A percentile compares a stretch with the other conserved stretches of the same genome.
Conservation (phyloP, 1,284 basidiomycete genomes). For the Cryptococcus sp. region DNA sequence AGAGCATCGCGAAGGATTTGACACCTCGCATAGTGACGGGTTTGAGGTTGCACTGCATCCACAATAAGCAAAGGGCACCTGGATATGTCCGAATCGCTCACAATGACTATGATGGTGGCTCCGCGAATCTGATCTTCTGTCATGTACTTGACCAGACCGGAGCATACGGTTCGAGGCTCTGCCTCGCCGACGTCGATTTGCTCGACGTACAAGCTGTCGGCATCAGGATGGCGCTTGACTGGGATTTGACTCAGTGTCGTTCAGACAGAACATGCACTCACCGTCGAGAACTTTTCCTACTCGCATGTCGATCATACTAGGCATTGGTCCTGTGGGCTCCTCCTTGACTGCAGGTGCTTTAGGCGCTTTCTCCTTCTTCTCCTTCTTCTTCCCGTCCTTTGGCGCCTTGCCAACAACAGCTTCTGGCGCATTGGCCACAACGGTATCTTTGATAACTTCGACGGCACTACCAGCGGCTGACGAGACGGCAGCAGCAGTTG, state of each 20-base stretch:
- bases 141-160: slow-evolving; percentile 91
- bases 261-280: slow-evolving; percentile 52
- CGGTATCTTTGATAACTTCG: slow-evolving; percentile 22
- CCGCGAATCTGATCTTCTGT: slow-evolving; percentile 90
- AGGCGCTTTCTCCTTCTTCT: slow-evolving; percentile 43
- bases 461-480: slow-evolving; percentile 23
- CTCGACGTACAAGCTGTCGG: slow-evolving; percentile 88
- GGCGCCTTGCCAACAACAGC: slow-evolving; percentile 28
- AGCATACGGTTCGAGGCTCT: slow-evolving; percentile 89
- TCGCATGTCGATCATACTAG: slow-evolving; percentile 91
- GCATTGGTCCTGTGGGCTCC: slow-evolving; percentile 73
- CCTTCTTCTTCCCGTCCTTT: slow-evolving; percentile 34
- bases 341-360: slow-evolving; percentile 49
- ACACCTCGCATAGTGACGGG: slow-evolving; percentile 93
- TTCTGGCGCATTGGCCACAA: slow-evolving; percentile 25
- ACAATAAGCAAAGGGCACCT: slow-evolving; percentile 4
- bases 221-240: slow-evolving; percentile 90
- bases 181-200: slow-evolving; percentile 90
- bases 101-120: slow-evolving; percentile 80
- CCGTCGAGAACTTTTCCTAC: slow-evolving; percentile 88
- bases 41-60: slow-evolving; percentile 72
- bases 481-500: slow-evolving; percentile 30
- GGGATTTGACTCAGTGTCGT: background rate
- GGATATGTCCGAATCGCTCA: slow-evolving; percentile 52
- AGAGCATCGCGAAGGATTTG: slow-evolving; percentile 95